Base-by-base conservation (phyloP, 108 stramenopile genomes). In the Cyclostephanos invisitatus region DNA sequence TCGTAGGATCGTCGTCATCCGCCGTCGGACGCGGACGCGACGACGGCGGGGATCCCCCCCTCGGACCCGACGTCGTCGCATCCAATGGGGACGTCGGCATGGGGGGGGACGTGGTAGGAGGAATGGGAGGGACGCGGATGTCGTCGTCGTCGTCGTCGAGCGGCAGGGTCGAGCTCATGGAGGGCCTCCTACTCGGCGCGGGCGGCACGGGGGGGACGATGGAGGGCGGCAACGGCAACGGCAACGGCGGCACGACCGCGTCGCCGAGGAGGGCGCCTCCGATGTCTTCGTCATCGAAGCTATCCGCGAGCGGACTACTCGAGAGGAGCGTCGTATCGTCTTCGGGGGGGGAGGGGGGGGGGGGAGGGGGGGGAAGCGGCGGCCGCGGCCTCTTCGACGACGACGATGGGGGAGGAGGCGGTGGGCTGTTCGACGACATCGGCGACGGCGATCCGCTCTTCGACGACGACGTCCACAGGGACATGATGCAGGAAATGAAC, bases 361-460 rank as follows among this genome's bases (percentile, higher is more conserved):
- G 64, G 18, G 85, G 70, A 11, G 60, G 81, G n/a, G 85, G 75
- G 57, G 62, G 36, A 1, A 53, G 17, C 46, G 66, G 70, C 9
- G 85, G 82, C 25, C 84, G 83, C 35, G 44, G 5, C 21, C 1
- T 44, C 5, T 4, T 58, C 29, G 36, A 20, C 22, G 60, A 35
- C 20, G 46, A 24, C 17, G 14, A 6, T 42, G 38, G 37, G 17
- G 79, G 68, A 5, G 74, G 67, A 29, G 50, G 67, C 18, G 79
- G 84, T 24, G 88, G 88, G 5, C 67, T 89, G 15, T 89, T 89
- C 71, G 88, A 85, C 68, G 83, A 78, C 20, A 74, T 87, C 38
- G 86, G 85, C 35, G 63, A 75, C 42, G 51, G 32, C 4, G 32
- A 32, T 32, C 44, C 44, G 12, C 14, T 46, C 12, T 46, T 46